A percentile compares a stretch with the other conserved stretches of the same genome.
These are phyloP conservation scores for Ichthyophthirius multifiliis DNA, from an alignment of 169 alveolate species.

Conservation along the genomic window DNA sequence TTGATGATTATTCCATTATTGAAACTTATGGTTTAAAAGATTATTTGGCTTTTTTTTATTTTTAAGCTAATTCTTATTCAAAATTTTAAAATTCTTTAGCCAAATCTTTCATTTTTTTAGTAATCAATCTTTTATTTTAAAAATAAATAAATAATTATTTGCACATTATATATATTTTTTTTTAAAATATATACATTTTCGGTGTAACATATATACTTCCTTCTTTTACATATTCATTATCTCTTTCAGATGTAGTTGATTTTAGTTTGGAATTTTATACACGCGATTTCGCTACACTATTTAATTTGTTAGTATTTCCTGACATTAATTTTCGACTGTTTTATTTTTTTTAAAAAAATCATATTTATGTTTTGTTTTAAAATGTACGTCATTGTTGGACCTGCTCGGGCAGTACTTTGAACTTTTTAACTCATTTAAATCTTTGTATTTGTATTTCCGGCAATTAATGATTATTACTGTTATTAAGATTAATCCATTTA, in stretches of 20 bases:
- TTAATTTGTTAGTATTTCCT: background rate
- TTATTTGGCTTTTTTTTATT: background rate
- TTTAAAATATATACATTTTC: background rate
- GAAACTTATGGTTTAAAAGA: slow-evolving; percentile 5
- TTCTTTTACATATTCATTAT: slow-evolving; percentile 18
- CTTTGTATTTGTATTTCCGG: background rate
- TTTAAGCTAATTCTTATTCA: slow-evolving; percentile 6
- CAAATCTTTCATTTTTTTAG: background rate
- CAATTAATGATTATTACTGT: too few species aligned
- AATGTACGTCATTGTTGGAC: background rate
- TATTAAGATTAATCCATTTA: too few species aligned
- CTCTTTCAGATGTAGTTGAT: background rate
- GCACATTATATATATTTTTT: background rate
- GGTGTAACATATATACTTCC: slow-evolving; percentile 14
- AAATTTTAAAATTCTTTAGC: background rate
- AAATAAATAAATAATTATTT: background rate
- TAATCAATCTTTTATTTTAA: background rate
- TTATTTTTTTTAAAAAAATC: background rate
- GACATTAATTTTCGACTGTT: background rate
- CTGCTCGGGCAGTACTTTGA: background rate
- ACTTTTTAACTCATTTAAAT: slow-evolving; percentile 5
- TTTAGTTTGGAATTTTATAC: background rate
- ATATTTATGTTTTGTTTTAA: background rate
- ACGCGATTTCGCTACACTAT: background rate
- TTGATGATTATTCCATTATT: background rate